phyloP scores from a whole-genome alignment of 306 rosid species.

The Quercus glauca region DNA sequence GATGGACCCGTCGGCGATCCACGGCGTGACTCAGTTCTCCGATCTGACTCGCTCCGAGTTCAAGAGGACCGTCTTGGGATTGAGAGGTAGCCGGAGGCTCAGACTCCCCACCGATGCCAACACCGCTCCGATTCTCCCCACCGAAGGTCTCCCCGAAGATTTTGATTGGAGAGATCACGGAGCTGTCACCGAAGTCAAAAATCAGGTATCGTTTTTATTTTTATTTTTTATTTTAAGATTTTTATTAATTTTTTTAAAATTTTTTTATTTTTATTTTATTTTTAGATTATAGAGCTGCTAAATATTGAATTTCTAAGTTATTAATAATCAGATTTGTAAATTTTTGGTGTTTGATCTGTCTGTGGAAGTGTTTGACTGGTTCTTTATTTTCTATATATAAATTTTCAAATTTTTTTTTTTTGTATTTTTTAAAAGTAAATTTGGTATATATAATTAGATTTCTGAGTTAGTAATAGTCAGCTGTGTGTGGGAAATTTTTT shows the following conservation, averaged over 20 bases:
- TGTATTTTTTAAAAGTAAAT: too few species aligned
- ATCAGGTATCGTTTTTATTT: slow-evolving; percentile 48
- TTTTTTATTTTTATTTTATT: not conserved
- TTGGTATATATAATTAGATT: too few species aligned
- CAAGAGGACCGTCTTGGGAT: slow-evolving; percentile 52
- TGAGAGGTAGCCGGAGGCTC: slow-evolving; percentile 40
- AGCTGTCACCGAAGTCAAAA: slow-evolving; percentile 74
- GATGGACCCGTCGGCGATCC: slow-evolving; percentile 75
- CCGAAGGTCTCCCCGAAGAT: slow-evolving; percentile 70
- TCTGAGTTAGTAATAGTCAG: too few species aligned
- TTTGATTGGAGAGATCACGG: slow-evolving; percentile 94
- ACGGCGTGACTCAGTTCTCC: slow-evolving; percentile 87
- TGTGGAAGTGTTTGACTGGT: too few species aligned
- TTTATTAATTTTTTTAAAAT: too few species aligned
- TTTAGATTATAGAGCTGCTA: too few species aligned
- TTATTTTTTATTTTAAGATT: not conserved
- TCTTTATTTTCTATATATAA: too few species aligned
- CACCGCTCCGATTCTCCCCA: slow-evolving; percentile 77
- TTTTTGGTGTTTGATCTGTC: too few species aligned
- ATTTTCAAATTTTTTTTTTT: too few species aligned
- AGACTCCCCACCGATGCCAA: slow-evolving; percentile 59
- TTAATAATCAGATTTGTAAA: too few species aligned
- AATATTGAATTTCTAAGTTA: too few species aligned
- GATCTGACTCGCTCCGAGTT: slow-evolving; percentile 79
- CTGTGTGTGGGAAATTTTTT: not conserved